Evolutionary conservation across 2,329 filamentous ascomycete genomes (phyloP), one percentile per base, ranked within the genome.

Genomic region (Cytospora piceae): DNA sequence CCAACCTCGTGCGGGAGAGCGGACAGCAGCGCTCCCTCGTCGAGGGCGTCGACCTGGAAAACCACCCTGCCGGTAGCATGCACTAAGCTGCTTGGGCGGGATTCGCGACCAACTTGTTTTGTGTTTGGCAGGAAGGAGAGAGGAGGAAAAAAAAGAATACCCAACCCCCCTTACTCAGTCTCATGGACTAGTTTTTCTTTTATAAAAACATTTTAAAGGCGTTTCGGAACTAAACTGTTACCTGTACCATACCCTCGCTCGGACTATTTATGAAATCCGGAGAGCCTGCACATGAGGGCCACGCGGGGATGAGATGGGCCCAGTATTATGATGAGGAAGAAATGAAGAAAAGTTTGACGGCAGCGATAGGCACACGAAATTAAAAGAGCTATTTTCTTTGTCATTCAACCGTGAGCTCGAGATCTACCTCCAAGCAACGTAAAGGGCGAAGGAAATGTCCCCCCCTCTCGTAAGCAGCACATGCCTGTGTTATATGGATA

Each of bases 1-100:
- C 87, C 61, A 95, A 96, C 73, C 84, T 99, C 22, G 88, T 95
- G 61, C 85, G 90, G 67, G 84, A 88, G 71, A 87, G 84, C 67
- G 80, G 80, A 24, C 77, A 80, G 65, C 81, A 89, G 71, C 81
- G 83, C 39, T 74, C 74, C 54, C 76, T 77, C 53, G 81, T 87
- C 29, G 79, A 82, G 66, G 80, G 75, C 9, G 80, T 88, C 53
- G 85, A 87, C 70, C 77, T 87, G 11, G 85, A 88, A 15, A 79
- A 80, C 15, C 82, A 83, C 37, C 83, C 83, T 5, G 32, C 29
- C 14, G 65, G 58, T 17, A 31, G 22, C 59, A 46, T n/a, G 22
- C 49, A 52, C 17, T 59, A 60, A 31, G 27, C 46, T 32, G 46
- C 29, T 52, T 22, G 24, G 34, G 49, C 6, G 17, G 31, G 29